Percentiles rank a stretch among this genome's conserved stretches.
Conservation (phyloP, 257 asterid species). For the Cruciata laevipes region DNA sequence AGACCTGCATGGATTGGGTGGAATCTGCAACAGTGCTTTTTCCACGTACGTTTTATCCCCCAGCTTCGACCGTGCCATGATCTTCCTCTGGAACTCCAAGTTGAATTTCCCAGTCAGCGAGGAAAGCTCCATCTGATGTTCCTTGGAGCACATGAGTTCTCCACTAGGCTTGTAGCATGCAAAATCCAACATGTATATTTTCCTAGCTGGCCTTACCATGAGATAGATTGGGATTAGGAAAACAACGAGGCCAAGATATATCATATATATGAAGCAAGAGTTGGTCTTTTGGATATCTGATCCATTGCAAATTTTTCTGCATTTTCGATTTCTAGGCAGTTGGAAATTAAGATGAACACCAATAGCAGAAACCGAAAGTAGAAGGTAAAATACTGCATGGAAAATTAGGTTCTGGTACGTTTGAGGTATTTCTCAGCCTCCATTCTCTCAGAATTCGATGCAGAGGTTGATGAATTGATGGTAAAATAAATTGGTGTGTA, state of each 20-base stretch:
- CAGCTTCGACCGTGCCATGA: conserved; percentile 25
- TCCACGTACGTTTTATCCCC: conserved; percentile 23
- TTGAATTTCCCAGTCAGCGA: conserved; percentile 16
- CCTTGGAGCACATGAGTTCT: not conserved
- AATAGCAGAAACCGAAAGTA: not conserved
- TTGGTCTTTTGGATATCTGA: too few species aligned
- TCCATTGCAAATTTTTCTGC: not conserved
- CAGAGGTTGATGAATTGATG: too few species aligned
- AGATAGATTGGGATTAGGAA: conserved; percentile 3
- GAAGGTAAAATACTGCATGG: conserved; percentile 1
- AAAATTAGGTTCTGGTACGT: conserved; percentile 2
- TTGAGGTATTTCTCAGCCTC: not conserved
- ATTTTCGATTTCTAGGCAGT: not conserved
- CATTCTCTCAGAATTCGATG: too few species aligned
- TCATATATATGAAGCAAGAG: too few species aligned
- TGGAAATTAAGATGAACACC: not conserved
- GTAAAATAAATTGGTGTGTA: too few species aligned
- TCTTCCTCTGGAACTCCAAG: conserved; percentile 25
- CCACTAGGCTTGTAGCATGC: conserved; percentile 14
- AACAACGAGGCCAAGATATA: not conserved
- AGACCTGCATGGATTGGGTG: conserved; percentile 22
- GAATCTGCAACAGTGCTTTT: conserved; percentile 12
- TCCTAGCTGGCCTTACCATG: not conserved
- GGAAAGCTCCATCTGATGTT: not conserved
- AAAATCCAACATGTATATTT: conserved; percentile 6